Base-by-base conservation (phyloP, 805 yeast genomes). In the Debaryomyces maramus region DNA sequence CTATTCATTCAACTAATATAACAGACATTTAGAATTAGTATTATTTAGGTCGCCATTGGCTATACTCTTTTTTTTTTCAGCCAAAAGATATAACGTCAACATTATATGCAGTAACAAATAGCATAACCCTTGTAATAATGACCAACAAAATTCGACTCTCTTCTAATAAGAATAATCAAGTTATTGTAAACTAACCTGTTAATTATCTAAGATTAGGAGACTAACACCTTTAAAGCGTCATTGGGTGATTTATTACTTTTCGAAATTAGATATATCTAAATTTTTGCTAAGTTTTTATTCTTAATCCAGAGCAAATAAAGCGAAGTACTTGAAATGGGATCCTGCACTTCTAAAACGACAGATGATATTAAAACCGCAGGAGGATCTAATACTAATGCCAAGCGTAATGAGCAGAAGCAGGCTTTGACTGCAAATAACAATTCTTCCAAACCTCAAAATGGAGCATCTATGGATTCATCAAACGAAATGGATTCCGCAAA, bases 311-410 rank as follows among this genome's bases (percentile, higher is more conserved):
- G n/a, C n/a, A n/a, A n/a, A n/a, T n/a, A n/a, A n/a, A n/a, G n/a
- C n/a, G n/a, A n/a, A n/a, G n/a, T n/a, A n/a, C n/a, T n/a, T n/a
- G 33, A 24, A 14, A 56, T 56, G 61, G 61, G 61, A 16, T 45
- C 49, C 11, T 56, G 61, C 45, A 39, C 48, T 27, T 56, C 61
- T 15, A 55, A 52, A 31, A 52, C 43, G 18, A 36, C 39, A 10
- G 32, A 44, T 32, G 45, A 41, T 9, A 26, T 33, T n/a, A 18
- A 31, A 19, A 20, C 46, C 6, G 31, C 28, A 7, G 17, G 38
- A n/a, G 27, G 27, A 21, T 19, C 36, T 26, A 36, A 29, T 18
- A 30, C 28, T 6, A 40, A 34, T 33, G 39, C 48, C 9, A 52
- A 42, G 13, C 49, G 60, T 15, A 47, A 54, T 33, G 41, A 42